Evolutionary conservation across 805 yeast genomes (phyloP).

Genomic region (Scheffersomyces ergatensis): DNA sequence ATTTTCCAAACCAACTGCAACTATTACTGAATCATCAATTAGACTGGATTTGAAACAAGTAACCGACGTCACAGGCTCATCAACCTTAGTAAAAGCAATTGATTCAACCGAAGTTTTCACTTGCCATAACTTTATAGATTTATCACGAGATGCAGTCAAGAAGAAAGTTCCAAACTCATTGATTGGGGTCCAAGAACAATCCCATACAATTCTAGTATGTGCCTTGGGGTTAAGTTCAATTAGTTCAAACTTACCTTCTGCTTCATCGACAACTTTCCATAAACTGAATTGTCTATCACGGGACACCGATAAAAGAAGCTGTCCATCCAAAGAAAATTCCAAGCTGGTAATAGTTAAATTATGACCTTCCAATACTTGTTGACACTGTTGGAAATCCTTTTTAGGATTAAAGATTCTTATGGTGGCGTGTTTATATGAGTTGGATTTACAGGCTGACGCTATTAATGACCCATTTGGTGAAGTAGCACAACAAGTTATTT

Average conservation of each 20-base stretch:
- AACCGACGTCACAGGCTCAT: constrained; percentile 65
- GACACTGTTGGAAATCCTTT: constrained; percentile 51
- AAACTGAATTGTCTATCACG: constrained; percentile 85
- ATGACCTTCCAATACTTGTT: constrained; percentile 59
- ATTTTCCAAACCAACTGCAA: constrained; percentile 70
- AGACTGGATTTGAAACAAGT: constrained; percentile 39
- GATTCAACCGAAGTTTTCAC: constrained; percentile 36
- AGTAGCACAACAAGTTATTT: constrained; percentile 74
- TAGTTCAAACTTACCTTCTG: constrained; percentile 31
- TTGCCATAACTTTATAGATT: constrained; percentile 71
- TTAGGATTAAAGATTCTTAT: constrained; percentile 68
- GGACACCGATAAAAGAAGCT: constrained; percentile 69
- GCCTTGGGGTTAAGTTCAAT: constrained; percentile 62
- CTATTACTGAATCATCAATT: constrained; percentile 14
- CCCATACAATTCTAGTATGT: constrained; percentile 93
- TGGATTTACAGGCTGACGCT: constrained; percentile 92
- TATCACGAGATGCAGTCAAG: constrained; percentile 86
- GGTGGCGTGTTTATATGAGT: constrained; percentile 79
- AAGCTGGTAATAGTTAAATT: constrained; percentile 82
- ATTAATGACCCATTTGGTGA: constrained; percentile 61
- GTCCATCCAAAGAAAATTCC: constrained; percentile 68
- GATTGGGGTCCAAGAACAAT: constrained; percentile 77
- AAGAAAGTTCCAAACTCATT: constrained; percentile 39
- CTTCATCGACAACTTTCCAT: constrained; percentile 51
- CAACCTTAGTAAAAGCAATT: constrained; percentile 38